Evolutionary conservation across 192 early-diverging fungal genomes (phyloP), one percentile per base, ranked within the genome.

Genomic region (Podila verticillata): DNA sequence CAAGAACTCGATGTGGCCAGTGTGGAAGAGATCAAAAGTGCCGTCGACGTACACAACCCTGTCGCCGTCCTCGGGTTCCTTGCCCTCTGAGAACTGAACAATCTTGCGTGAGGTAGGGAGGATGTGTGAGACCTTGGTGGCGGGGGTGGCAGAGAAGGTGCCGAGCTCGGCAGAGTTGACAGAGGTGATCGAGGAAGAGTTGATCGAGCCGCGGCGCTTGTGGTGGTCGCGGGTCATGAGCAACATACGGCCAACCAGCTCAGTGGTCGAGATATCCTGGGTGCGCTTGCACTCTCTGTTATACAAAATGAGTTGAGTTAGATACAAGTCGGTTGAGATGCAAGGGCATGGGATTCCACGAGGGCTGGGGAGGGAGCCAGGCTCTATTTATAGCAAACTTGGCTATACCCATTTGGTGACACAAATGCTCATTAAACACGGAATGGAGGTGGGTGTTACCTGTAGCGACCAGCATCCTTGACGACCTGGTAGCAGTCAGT

Each of bases 401-500:
- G 19, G 17, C 29, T 9, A 48, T 17, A 8, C 34, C 3, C 9
- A 35, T 35, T 35, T 3, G 34, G 34, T 3, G 34, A 7, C 6
- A 35, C 3, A 35, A 35, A 39, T 39, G 39, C 9, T 39, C 12
- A 39, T 35, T 35, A 39, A 39, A 39, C 12, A 44, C 39, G 17
- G 15, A 17, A 44, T 13, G 12, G 15, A 44, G 39, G 12, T 4
- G 15, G 13, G 39, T 17, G 15, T 44, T 68, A 80, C 77, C 77
- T 80, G 91, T 99, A 99, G 34, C 95, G 84, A 5, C 95, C 95
- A 56, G 97, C 97, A 68, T 95, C 94, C 82, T 99, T 99, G 68
- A 97, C 97, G 4, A 88, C 88, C 86, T 94, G 92, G 83, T 99
- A 99, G 87, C 97, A 99, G 83, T 99, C 97, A 26, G 94, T 94